Base-by-base conservation (phyloP, 2,329 filamentous ascomycete species). In the Penicillium sp. region DNA sequence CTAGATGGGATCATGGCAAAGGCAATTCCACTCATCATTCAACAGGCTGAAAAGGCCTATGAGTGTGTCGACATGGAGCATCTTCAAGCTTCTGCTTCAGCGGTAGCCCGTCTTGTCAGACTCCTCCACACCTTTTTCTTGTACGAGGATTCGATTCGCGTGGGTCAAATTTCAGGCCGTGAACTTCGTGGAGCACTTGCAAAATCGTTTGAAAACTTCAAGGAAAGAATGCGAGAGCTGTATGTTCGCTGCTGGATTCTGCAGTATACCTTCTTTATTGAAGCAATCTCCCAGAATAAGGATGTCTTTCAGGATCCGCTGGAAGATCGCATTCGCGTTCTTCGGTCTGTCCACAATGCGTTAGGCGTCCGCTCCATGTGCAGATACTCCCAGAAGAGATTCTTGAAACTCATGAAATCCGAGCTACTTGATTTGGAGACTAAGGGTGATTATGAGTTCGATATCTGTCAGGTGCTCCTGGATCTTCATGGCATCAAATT, bases 201-300 rank as follows among this genome's bases (percentile, higher is more conserved):
- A 12, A 75, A 79, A 71, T 67, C 76, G 38, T 64, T 79, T 31
- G 72, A 80, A 55, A 73, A 76, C 41, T 79, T 90, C 65, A 83
- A 88, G 58, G 87, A 85, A 57, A 92, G 89, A 69, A 80, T 98
- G 45, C 88, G 92, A 42, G 92, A 98, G 67, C 90, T 96, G 82
- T 89, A 96, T 69, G 86, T 96, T 3, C 88, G 92, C 37, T 86
- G 88, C 11, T 98, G 95, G 94, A 92, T 90, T 39, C 78, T 98
- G 41, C 88, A 94, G 63, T 99, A 97, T 71, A 85, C 86, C 0
- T 78, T 97, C 54, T 75, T 97, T 45, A 90, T 89, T 70, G 88
- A 92, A 63, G 90, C 86, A 3, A 87, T 93, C 31, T 77, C 80
- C 5, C 90, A 93, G 65, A 86, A 90, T 65, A 75, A 78, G 8